Conservation (phyloP, 805 yeast genomes). For the Danielozyma ontarioensis region DNA sequence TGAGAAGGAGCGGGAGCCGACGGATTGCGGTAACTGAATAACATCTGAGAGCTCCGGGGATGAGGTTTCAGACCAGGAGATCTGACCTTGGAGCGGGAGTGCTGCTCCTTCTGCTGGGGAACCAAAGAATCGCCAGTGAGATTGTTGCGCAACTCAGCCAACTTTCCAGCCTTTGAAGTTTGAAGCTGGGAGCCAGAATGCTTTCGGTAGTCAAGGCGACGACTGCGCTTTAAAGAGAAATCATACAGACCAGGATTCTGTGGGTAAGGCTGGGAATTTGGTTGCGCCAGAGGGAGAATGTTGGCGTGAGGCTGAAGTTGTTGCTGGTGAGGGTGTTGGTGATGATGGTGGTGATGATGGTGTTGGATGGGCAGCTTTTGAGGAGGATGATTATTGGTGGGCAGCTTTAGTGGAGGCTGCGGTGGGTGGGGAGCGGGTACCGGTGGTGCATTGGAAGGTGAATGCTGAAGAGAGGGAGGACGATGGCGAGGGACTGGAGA, state of each 20-base stretch:
- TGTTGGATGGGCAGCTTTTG: neutral
- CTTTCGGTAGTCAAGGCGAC: constrained; percentile 37
- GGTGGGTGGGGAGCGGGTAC: neutral
- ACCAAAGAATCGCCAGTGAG: constrained; percentile 4
- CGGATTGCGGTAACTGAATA: constrained; percentile 31
- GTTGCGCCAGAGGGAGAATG: constrained; percentile 1
- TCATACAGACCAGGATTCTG: constrained; percentile 6
- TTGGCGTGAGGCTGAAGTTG: constrained; percentile 1
- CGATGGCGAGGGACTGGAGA: neutral
- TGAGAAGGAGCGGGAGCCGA: no score
- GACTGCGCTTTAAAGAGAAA: constrained; percentile 31
- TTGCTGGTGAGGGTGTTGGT: neutral
- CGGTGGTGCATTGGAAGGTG: no score
- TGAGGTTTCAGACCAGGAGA: constrained; percentile 5
- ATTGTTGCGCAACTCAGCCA: constrained; percentile 19
- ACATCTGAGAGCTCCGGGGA: constrained; percentile 27
- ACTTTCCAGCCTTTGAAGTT: constrained; percentile 17
- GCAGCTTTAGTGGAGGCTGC: neutral
- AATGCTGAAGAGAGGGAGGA: neutral
- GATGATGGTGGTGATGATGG: neutral
- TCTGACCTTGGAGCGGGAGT: constrained; percentile 1
- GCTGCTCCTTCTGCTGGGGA: neutral
- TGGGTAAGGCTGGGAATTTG: neutral
- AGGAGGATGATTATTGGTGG: neutral
- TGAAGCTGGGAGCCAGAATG: constrained; percentile 19